A percentile compares a stretch with the other conserved stretches of the same genome.
Conservation (phyloP, 257 asterid genomes). For the Coffea eugenioides region DNA sequence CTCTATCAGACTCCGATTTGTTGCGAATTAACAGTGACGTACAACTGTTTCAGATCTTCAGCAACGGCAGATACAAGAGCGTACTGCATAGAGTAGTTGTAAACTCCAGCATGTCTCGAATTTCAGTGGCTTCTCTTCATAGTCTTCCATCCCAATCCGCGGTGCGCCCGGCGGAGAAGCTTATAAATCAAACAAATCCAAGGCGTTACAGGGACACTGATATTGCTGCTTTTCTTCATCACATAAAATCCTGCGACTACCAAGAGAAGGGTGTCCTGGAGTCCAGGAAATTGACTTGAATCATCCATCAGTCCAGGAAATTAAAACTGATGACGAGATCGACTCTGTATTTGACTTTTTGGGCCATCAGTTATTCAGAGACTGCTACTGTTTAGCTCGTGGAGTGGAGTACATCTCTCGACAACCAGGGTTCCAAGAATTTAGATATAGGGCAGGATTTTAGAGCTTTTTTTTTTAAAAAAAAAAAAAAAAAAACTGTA, state of each 20-base stretch:
- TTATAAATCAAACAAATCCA: conserved; percentile 49
- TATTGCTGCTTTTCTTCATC: conserved; percentile 52
- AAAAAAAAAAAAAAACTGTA: no score
- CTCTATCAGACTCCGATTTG: no score
- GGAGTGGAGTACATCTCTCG: conserved; percentile 29
- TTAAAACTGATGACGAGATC: neutral
- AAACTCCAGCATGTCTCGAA: conserved; percentile 46
- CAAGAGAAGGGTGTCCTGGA: conserved; percentile 60
- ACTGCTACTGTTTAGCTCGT: conserved; percentile 19
- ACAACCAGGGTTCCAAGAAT: conserved; percentile 11
- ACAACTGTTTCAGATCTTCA: conserved; percentile 55
- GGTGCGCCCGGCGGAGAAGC: conserved; percentile 54
- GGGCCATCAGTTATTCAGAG: conserved; percentile 25
- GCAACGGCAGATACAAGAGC: conserved; percentile 89
- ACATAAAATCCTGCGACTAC: conserved; percentile 52
- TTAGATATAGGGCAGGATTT: neutral
- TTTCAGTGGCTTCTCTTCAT: conserved; percentile 78
- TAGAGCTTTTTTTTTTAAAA: neutral
- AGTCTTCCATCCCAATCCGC: conserved; percentile 58
- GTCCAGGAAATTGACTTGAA: conserved; percentile 49
- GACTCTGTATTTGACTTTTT: conserved; percentile 34
- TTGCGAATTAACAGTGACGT: neutral
- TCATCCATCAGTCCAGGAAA: neutral
- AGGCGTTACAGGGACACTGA: conserved; percentile 69
- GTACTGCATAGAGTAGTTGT: conserved; percentile 74